These are phyloP conservation scores for Leishmania aethiopica DNA, from an alignment of 208 protist species.

Conservation along the genomic window DNA sequence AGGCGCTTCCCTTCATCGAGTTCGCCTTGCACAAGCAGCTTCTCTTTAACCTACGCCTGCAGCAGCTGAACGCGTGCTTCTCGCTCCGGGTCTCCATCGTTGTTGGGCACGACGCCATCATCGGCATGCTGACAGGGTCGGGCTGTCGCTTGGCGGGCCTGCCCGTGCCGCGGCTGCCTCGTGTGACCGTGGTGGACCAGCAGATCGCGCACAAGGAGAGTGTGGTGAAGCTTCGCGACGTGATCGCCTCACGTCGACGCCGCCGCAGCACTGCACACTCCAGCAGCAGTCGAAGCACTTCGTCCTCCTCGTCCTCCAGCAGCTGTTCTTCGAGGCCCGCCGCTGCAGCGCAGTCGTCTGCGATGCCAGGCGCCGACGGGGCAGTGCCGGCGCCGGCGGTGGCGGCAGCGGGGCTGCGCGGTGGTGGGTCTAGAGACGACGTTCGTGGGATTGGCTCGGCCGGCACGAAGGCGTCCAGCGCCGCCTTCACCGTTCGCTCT, in stretches of 20 bases:
- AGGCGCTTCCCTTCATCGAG: slow-evolving; percentile 91
- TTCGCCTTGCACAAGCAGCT: slow-evolving; percentile 92
- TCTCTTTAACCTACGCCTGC: slow-evolving; percentile 82
- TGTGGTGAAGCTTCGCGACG: slow-evolving; percentile 66
- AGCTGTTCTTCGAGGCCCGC: slow-evolving; percentile 2
- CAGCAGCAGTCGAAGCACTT: slow-evolving; percentile 28
- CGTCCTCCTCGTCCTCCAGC: slow-evolving; percentile 29
- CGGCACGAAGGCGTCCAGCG: background rate
- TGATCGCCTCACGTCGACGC: slow-evolving; percentile 52
- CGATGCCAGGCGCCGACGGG: background rate
- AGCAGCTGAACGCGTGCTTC: slow-evolving; percentile 88
- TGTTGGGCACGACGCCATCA: slow-evolving; percentile 68
- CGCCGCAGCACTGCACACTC: slow-evolving; percentile 11
- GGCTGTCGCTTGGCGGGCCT: slow-evolving; percentile 76
- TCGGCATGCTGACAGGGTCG: slow-evolving; percentile 81
- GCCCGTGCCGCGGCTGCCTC: slow-evolving; percentile 62
- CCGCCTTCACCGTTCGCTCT: background rate
- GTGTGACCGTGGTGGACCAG: slow-evolving; percentile 69
- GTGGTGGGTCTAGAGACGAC: background rate
- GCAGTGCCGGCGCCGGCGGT: background rate
- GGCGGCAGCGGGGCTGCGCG: background rate
- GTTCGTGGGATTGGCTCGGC: background rate
- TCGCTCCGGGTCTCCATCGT: slow-evolving; percentile 75
- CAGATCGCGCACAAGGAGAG: slow-evolving; percentile 57
- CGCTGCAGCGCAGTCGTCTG: background rate